Conservation (phyloP, 1,284 basidiomycete genomes). For the Sphaerobolus stellatus region DNA sequence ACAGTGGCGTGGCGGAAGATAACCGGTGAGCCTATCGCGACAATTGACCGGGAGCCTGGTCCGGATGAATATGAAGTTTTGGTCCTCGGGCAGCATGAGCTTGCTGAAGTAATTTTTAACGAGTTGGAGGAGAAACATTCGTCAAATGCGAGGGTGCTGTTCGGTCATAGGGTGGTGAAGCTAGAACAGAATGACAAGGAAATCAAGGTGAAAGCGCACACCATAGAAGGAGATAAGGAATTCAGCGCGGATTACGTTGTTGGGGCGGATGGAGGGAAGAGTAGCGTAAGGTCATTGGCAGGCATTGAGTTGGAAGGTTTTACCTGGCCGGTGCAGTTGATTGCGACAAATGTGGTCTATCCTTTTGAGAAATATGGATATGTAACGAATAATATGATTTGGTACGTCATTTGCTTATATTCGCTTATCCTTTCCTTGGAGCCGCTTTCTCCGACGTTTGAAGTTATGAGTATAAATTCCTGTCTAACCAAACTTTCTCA, state of each 20-base stretch:
- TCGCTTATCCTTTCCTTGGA: neutral
- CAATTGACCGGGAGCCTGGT: no score
- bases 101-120: neutral
- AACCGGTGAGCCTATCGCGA: neutral
- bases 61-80: no score
- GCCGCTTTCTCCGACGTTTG: neutral
- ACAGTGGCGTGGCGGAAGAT: no score
- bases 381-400: neutral
- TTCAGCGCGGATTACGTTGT: neutral
- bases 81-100: neutral
- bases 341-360: neutral
- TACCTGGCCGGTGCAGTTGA: slow-evolving; percentile 1
- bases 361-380: neutral
- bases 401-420: no score
- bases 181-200: neutral
- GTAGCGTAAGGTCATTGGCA: neutral
- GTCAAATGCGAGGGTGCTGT: neutral
- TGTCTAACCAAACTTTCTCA: no score
- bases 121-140: neutral
- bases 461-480: no score
- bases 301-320: slow-evolving; percentile 3
- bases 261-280: neutral
- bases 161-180: neutral
- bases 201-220: neutral
- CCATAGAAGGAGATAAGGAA: neutral